Evolutionary conservation across 225 moss, liverwort and hornwort species (phyloP).

Genomic region (Rhytidiadelphus loreus): DNA sequence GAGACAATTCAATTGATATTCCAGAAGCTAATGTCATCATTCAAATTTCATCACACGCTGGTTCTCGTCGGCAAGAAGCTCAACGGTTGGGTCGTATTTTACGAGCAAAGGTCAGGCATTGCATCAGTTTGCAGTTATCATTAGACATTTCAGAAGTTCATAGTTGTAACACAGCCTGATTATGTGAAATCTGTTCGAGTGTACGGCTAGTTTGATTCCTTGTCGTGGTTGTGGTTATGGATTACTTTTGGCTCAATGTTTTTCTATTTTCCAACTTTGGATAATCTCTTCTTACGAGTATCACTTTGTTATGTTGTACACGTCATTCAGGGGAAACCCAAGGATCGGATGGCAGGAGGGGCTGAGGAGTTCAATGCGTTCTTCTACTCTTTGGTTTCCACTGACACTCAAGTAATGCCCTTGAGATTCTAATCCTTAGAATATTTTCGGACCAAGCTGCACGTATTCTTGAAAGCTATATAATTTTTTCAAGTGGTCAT

Average conservation of each 20-base stretch:
- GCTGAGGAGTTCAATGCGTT: slow-evolving; percentile 95
- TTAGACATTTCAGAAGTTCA: not conserved
- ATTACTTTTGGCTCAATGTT: not conserved
- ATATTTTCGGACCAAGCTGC: not conserved
- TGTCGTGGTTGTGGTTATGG: not conserved
- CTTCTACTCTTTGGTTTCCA: slow-evolving; percentile 93
- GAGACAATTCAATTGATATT: slow-evolving; percentile 96
- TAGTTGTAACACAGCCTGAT: not conserved
- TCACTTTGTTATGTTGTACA: not conserved
- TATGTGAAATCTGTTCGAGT: not conserved
- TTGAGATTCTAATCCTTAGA: not conserved
- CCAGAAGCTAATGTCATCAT: slow-evolving; percentile 98
- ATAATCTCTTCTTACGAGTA: not conserved
- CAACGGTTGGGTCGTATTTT: slow-evolving; percentile 97
- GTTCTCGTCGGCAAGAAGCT: slow-evolving; percentile 95
- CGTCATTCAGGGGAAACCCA: slow-evolving; percentile 59
- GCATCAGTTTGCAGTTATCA: not conserved
- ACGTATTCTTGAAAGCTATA: not conserved
- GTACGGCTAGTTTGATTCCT: not conserved
- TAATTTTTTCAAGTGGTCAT: not conserved
- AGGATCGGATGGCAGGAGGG: slow-evolving; percentile 89
- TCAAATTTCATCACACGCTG: slow-evolving; percentile 97
- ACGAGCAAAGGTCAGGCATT: slow-evolving; percentile 70
- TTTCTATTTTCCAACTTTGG: not conserved
- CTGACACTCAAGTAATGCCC: slow-evolving; percentile 70